Conservation (phyloP, 257 asterid genomes). For the Scutellaria minor region DNA sequence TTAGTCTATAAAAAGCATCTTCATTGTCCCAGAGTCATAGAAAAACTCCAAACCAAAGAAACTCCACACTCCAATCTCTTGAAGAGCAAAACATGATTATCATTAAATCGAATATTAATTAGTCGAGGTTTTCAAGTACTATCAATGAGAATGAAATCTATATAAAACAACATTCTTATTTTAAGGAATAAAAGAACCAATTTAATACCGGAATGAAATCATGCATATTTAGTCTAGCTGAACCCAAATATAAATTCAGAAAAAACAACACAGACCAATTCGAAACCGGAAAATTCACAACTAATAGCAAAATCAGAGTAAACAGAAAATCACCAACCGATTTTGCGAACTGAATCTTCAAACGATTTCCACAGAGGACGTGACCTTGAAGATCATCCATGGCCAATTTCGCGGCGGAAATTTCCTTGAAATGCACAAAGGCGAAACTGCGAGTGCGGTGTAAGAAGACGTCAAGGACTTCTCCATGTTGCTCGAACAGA, state of each 20-base stretch:
- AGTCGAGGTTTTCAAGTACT: no score
- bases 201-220: no score
- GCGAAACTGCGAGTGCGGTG: constrained; percentile 67
- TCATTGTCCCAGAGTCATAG: no score
- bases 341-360: constrained; percentile 74
- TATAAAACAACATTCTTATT: no score
- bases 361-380: constrained; percentile 51
- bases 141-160: no score
- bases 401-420: constrained; percentile 65
- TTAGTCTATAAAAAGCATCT: no score
- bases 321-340: constrained; percentile 63
- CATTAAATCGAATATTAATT: no score
- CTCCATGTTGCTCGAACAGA: constrained; percentile 55
- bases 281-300: background rate
- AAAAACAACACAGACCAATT: constrained; percentile 5
- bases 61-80: no score
- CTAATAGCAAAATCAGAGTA: constrained; percentile 8
- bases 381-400: constrained; percentile 64
- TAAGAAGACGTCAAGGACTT: constrained; percentile 53
- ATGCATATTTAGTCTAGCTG: background rate
- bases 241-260: background rate
- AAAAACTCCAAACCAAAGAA: no score
- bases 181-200: no score
- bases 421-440: constrained; percentile 55
- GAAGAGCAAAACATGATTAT: no score